phyloP scores from a whole-genome alignment of 164 flowering plant genomes.

The Aristolochia fimbriata region DNA sequence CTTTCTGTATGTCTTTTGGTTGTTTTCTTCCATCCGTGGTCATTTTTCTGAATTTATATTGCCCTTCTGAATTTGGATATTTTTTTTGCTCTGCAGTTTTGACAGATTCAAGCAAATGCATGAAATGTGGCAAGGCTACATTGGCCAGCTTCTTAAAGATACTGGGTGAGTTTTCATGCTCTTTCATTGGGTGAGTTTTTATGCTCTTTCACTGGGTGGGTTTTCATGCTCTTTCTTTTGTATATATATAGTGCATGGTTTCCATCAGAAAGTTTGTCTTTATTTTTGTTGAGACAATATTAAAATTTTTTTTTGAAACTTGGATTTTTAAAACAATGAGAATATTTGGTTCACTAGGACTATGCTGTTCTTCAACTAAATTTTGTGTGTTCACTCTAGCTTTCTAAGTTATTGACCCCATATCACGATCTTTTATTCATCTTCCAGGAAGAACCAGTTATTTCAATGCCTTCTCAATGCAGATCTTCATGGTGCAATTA shows the following conservation, averaged over 20 bases:
- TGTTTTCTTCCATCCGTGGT: not conserved
- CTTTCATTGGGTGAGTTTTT: too few relatives aligned
- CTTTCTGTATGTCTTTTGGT: not conserved
- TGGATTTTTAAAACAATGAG: too few relatives aligned
- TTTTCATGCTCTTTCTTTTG: not conserved
- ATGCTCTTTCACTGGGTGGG: too few relatives aligned
- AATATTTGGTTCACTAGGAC: too few relatives aligned
- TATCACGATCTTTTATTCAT: not conserved
- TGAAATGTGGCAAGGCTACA: slow-evolving; percentile 69
- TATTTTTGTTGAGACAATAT: not conserved
- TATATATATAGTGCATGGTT: too few relatives aligned
- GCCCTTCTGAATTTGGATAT: too few relatives aligned
- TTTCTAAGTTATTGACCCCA: too few relatives aligned
- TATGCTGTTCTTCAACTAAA: too few relatives aligned
- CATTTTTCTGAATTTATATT: not conserved
- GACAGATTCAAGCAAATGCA: slow-evolving; percentile 70
- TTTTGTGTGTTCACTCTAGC: too few relatives aligned
- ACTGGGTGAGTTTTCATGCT: slow-evolving; percentile 39
- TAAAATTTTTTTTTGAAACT: not conserved
- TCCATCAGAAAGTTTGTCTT: not conserved
- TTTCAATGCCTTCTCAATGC: slow-evolving; percentile 57
- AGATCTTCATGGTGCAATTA: slow-evolving; percentile 77
- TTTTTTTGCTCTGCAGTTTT: slow-evolving; percentile 31
- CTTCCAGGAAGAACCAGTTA: slow-evolving; percentile 52
- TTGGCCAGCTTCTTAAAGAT: slow-evolving; percentile 48